phyloP scores from a whole-genome alignment of 2,329 filamentous ascomycete genomes.

The Apiospora arundinis region DNA sequence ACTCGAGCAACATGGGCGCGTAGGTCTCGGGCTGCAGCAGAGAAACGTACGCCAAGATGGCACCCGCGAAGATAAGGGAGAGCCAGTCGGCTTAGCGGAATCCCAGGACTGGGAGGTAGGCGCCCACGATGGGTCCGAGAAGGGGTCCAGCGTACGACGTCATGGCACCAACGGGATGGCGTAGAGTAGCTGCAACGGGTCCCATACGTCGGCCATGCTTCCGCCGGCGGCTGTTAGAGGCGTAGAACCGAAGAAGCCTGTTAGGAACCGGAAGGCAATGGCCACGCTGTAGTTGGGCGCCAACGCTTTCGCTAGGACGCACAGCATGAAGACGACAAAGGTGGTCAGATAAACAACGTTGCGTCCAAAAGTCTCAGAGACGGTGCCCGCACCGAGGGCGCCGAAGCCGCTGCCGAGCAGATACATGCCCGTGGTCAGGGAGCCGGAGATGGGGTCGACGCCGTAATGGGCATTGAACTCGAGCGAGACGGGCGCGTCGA shows the following conservation, averaged over 20 bases:
- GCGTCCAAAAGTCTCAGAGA: conserved; percentile 46
- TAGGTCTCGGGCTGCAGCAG: conserved; percentile 41
- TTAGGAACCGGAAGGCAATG: conserved; percentile 54
- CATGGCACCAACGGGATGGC: conserved; percentile 36
- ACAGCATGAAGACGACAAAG: conserved; percentile 50
- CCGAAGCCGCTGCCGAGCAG: conserved; percentile 46
- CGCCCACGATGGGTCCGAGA: conserved; percentile 40
- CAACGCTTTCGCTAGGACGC: conserved; percentile 50
- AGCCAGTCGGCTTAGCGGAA: conserved; percentile 49
- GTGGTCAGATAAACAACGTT: conserved; percentile 48
- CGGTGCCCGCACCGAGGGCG: conserved; percentile 44
- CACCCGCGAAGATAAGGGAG: conserved; percentile 35
- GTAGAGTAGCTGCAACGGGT: conserved; percentile 32
- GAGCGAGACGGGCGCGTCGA: conserved; percentile 25
- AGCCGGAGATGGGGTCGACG: conserved; percentile 26
- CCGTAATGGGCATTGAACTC: conserved; percentile 26
- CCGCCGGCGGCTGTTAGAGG: conserved; percentile 51
- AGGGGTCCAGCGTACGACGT: conserved; percentile 32
- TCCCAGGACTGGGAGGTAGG: conserved; percentile 23
- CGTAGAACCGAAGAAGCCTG: conserved; percentile 52
- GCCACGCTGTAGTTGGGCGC: conserved; percentile 50
- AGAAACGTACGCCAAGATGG: conserved; percentile 29
- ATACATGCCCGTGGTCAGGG: conserved; percentile 39
- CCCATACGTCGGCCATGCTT: conserved; percentile 49
- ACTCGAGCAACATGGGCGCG: conserved; percentile 35